A percentile compares a stretch with the other conserved stretches of the same genome.
These are phyloP conservation scores for Coemansia brasiliensis DNA, from an alignment of 192 early-diverging fungal genomes.

Conservation along the genomic window DNA sequence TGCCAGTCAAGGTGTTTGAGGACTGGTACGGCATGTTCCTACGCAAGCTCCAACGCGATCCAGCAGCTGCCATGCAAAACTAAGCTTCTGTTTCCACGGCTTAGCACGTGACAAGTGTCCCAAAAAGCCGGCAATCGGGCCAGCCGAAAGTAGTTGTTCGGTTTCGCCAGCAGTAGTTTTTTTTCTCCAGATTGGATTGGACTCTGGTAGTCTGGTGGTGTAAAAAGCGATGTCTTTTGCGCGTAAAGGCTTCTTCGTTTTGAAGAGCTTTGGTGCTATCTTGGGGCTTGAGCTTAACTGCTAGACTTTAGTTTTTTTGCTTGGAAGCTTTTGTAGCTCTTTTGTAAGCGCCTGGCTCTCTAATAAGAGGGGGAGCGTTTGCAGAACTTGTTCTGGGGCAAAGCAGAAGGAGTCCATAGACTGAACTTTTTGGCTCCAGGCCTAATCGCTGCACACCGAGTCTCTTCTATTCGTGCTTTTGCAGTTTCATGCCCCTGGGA, in stretches of 20 bases:
- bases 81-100: neutral
- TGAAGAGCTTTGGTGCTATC: constrained; percentile 20
- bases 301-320: too few species aligned
- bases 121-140: constrained; percentile 14
- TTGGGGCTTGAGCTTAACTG: constrained; percentile 19
- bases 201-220: neutral
- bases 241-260: too few species aligned
- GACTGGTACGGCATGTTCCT: constrained; percentile 79
- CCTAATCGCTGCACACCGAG: constrained; percentile 27
- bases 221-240: neutral
- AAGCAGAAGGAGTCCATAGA: constrained; percentile 20
- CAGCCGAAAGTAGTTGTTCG: neutral
- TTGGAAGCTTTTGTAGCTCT: neutral
- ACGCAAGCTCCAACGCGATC: constrained; percentile 74
- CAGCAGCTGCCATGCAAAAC: constrained; percentile 32
- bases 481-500: constrained; percentile 50
- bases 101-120: constrained; percentile 18
- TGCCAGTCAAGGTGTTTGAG: constrained; percentile 72
- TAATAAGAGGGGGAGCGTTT: too few species aligned
- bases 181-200: neutral
- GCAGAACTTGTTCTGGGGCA: neutral
- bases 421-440: neutral
- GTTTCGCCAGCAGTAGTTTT: neutral
- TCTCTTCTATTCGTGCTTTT: constrained; percentile 3
- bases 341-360: too few species aligned